Evolutionary conservation across 2,329 filamentous ascomycete genomes (phyloP).

Genomic region (Xenoacremonium recifei): DNA sequence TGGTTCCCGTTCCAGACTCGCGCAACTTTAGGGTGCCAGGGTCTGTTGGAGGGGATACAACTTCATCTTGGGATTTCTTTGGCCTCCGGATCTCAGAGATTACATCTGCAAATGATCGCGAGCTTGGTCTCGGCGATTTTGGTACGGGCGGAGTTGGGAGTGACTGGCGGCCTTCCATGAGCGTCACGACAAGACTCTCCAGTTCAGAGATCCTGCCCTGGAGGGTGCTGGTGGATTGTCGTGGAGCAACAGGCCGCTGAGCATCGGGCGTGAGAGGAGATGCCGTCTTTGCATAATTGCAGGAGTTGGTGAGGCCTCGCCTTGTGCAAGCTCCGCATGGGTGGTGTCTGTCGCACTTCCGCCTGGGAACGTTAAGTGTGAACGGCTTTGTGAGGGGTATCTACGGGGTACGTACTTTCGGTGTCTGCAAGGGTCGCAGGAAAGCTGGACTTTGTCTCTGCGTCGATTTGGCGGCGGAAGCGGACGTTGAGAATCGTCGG

Average conservation of each 20-base stretch:
- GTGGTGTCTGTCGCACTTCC: slow-evolving; percentile 13
- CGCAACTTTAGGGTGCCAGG: slow-evolving; percentile 10
- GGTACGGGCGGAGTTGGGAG: slow-evolving; percentile 6
- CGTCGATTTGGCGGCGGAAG: slow-evolving; percentile 14
- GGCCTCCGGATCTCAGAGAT: slow-evolving; percentile 4
- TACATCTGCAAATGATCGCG: slow-evolving; percentile 5
- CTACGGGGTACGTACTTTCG: slow-evolving; percentile 12
- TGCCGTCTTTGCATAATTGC: slow-evolving; percentile 11
- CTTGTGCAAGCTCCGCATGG: slow-evolving; percentile 13
- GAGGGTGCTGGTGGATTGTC: slow-evolving; percentile 9
- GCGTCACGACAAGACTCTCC: slow-evolving; percentile 13
- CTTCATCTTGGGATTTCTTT: slow-evolving; percentile 6
- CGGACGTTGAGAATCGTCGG: slow-evolving; percentile 10
- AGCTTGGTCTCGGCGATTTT: slow-evolving; percentile 8
- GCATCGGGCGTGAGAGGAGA: slow-evolving; percentile 6
- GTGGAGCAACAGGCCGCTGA: slow-evolving; percentile 2
- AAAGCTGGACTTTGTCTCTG: slow-evolving; percentile 15
- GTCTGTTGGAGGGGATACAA: slow-evolving; percentile 6
- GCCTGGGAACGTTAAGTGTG: slow-evolving; percentile 7
- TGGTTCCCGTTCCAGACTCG: slow-evolving; percentile 12
- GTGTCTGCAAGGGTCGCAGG: slow-evolving; percentile 11
- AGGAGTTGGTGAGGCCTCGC: slow-evolving; percentile 9
- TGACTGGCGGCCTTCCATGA: slow-evolving; percentile 11
- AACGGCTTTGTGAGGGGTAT: slow-evolving; percentile 3
- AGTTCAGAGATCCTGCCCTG: slow-evolving; percentile 14